Base-by-base conservation (phyloP, 106 monocot species). In the Apostasia shenzhenica region DNA sequence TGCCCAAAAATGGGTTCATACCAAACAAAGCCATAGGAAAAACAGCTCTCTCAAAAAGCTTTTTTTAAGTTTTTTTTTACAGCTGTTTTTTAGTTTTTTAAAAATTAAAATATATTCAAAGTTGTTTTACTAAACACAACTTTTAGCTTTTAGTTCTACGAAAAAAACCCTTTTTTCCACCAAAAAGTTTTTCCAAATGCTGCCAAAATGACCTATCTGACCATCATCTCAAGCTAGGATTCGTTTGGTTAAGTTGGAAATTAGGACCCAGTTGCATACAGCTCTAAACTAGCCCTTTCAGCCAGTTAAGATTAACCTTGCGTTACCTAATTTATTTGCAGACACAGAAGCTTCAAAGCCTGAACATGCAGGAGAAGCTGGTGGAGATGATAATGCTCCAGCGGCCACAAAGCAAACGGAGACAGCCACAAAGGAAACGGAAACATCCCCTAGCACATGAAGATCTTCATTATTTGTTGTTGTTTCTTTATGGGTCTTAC, bases 391-490 rank as follows among this genome's bases (percentile, higher is more conserved):
- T 11, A 46, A 13, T 53, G 1, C 57, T 2, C 11, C 64, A 12
- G 80, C 63, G 10, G 80, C 54, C 7, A 77, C 80, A 64, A 54
- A 46, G 0, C 67, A 75, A 64, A 4, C 79, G 67, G 61, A 76
- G 67, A 26, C 73, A 41, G 65, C 63, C 76, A 73, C 72, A 53
- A 54, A 54, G 13, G 54, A 80, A 59, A 59, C 54, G 0, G 74
- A 75, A 64, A 6, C 79, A 67, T 55, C 79, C 67, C 45, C 76
- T 12, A 67, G 70, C 80, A 73, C 72, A 46, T 76, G 65, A 80
- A 75, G 58, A 51, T 39, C 74, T 84, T 69, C 81, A 84, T 45
- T 75, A 78, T 41, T 54, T 74, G 2, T 11, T 70, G 47, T 72
- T 67, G 58, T 49, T 84, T 37, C 66, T 87, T 11, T 72, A 78